Conservation (phyloP, 768 basidiomycete genomes). For the Mycena filopes region DNA sequence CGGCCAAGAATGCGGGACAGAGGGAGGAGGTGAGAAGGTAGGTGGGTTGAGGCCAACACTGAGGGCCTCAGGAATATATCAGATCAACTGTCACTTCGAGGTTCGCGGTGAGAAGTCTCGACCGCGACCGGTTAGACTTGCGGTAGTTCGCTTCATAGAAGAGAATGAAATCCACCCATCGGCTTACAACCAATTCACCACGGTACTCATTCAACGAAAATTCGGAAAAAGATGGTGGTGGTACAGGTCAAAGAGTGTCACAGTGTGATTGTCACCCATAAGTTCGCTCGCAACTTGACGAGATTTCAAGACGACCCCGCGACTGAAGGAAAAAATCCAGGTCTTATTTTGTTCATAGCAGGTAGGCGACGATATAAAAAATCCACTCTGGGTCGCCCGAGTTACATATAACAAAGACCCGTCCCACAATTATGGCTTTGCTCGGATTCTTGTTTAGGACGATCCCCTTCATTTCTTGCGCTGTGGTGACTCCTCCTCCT, state of each 20-base stretch:
- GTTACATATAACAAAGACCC: too few species aligned
- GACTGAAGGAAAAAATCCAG: too few species aligned
- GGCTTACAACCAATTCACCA: background rate
- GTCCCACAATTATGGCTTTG: too few species aligned
- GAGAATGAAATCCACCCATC: constrained; percentile 1
- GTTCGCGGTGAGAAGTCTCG: background rate
- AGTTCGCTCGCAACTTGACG: too few species aligned
- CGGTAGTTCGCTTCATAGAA: background rate
- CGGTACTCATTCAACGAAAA: background rate
- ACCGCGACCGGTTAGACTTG: constrained; percentile 7
- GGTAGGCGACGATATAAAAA: too few species aligned
- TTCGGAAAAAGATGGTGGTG: background rate
- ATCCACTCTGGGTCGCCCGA: too few species aligned
- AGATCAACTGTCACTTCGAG: background rate
- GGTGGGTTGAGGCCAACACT: background rate
- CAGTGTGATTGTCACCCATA: background rate
- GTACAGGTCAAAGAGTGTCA: background rate
- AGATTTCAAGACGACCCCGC: too few species aligned
- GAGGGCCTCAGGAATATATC: background rate
- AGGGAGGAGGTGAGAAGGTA: background rate
- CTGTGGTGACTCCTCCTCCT: too few species aligned
- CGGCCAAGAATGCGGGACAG: background rate
- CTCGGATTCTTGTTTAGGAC: too few species aligned
- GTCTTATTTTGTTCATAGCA: too few species aligned
- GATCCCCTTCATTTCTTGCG: too few species aligned